These are phyloP conservation scores for Lentinula boryana DNA, from an alignment of 768 basidiomycete species.

Conservation along the genomic window DNA sequence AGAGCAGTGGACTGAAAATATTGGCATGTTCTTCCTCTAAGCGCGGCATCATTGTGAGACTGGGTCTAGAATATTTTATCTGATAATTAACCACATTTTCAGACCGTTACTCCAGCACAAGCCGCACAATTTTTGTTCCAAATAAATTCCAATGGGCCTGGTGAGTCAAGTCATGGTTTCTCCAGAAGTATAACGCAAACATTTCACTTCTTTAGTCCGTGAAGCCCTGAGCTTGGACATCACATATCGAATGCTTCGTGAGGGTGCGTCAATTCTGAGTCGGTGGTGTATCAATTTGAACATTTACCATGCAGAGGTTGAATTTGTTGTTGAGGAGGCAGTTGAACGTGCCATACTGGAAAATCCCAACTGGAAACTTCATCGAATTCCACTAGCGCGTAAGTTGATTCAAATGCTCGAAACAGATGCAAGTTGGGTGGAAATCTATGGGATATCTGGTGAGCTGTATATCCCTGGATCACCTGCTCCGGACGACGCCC, in stretches of 20 bases:
- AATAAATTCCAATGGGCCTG: constrained; percentile 63
- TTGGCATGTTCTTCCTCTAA: constrained; percentile 37
- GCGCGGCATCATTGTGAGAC: constrained; percentile 44
- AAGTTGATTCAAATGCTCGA: constrained; percentile 56
- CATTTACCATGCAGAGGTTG: constrained; percentile 47
- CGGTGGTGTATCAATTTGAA: not conserved
- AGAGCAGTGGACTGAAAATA: constrained; percentile 46
- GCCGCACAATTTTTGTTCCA: constrained; percentile 79
- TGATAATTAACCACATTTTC: constrained; percentile 3
- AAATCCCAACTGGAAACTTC: constrained; percentile 22
- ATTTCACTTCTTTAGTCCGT: constrained; percentile 34
- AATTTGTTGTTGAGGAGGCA: constrained; percentile 47
- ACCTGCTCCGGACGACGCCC: constrained; percentile 23
- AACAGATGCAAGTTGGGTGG: constrained; percentile 59
- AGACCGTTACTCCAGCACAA: constrained; percentile 75
- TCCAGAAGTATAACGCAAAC: not conserved
- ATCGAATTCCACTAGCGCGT: constrained; percentile 39
- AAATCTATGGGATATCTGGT: constrained; percentile 64
- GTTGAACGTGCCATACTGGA: constrained; percentile 38
- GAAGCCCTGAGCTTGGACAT: constrained; percentile 62
- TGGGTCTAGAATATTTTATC: not conserved
- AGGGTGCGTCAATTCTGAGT: constrained; percentile 45
- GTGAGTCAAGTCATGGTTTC: constrained; percentile 27
- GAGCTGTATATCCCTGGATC: constrained; percentile 53
- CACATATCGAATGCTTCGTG: constrained; percentile 72